Conservation (phyloP, 495 filamentous ascomycete species). For the Penicillium crystallinum region DNA sequence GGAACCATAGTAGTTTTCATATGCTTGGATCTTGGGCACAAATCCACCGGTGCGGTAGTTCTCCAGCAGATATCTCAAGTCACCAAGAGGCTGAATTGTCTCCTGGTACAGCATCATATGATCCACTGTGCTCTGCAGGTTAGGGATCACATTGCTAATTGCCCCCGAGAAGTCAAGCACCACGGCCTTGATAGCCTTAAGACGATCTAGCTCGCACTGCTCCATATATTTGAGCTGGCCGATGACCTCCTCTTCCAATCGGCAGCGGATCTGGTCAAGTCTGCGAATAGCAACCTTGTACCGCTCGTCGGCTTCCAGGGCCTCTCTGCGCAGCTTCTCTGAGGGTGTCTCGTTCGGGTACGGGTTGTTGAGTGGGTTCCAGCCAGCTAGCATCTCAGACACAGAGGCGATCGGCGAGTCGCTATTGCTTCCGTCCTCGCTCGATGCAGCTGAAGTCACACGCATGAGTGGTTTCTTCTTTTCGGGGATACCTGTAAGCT, state of each 20-base stretch:
- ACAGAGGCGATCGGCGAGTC: constrained; percentile 77
- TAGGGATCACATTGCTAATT: constrained; percentile 97
- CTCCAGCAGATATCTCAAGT: constrained; percentile 93
- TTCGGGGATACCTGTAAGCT: constrained; percentile 79
- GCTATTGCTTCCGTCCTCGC: constrained; percentile 48
- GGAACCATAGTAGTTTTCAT: constrained; percentile 98
- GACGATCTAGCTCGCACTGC: constrained; percentile 90
- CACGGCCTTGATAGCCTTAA: constrained; percentile 97
- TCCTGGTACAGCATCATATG: constrained; percentile 99
- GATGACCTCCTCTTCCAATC: constrained; percentile 89
- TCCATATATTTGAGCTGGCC: constrained; percentile 94
- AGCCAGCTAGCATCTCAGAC: constrained; percentile 79
- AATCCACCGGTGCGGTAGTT: constrained; percentile 95
- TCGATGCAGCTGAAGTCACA: constrained; percentile 59
- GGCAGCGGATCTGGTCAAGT: constrained; percentile 85
- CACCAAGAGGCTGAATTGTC: constrained; percentile 87
- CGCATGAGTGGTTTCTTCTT: constrained; percentile 70
- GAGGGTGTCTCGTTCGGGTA: constrained; percentile 86
- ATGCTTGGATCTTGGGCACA: constrained; percentile 82
- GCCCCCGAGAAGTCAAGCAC: constrained; percentile 96
- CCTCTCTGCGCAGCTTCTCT: constrained; percentile 83
- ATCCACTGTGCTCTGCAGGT: constrained; percentile 88
- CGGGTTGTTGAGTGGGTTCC: constrained; percentile 87
- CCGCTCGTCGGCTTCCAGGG: constrained; percentile 82
- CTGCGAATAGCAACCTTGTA: constrained; percentile 83